A percentile compares a stretch with the other conserved stretches of the same genome.
Evolutionary conservation across 164 flowering plant genomes (phyloP).

Genomic region (Vitis vinifera): DNA sequence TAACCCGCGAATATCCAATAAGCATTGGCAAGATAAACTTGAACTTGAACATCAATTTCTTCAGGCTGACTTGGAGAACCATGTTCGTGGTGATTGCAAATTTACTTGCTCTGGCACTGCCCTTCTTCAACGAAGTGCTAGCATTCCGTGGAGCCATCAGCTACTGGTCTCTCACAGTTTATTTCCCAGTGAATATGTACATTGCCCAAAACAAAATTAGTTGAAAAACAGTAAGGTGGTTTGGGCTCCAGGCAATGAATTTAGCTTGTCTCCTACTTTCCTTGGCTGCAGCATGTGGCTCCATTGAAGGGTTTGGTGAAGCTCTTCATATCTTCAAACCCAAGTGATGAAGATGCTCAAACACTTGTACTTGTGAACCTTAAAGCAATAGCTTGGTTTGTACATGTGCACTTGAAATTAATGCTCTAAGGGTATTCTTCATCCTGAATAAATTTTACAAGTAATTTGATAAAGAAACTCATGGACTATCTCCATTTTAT

Average conservation of each 20-base stretch:
- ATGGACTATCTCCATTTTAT: too few species aligned
- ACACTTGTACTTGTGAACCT: too few species aligned
- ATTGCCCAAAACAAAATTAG: constrained; percentile 33
- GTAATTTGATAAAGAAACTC: too few species aligned
- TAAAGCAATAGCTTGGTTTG: too few species aligned
- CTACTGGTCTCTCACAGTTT: constrained; percentile 56
- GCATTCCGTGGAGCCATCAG: constrained; percentile 53
- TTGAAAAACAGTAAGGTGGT: constrained; percentile 27
- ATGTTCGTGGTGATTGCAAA: constrained; percentile 34
- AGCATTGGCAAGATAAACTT: constrained; percentile 7
- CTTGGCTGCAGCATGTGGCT: constrained; percentile 41
- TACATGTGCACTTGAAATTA: too few species aligned
- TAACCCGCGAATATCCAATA: constrained; percentile 19
- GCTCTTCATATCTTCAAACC: constrained; percentile 22
- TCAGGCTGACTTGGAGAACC: constrained; percentile 44
- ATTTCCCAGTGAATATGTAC: constrained; percentile 61
- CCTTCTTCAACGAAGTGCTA: constrained; percentile 59
- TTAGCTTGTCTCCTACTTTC: constrained; percentile 40
- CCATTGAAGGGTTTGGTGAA: constrained; percentile 44
- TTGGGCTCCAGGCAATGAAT: constrained; percentile 36
- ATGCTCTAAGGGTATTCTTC: too few species aligned
- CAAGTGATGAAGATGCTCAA: not conserved
- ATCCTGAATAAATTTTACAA: too few species aligned
- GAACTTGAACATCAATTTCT: constrained; percentile 2
- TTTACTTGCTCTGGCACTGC: constrained; percentile 46